Percentiles rank a stretch among this genome's conserved stretches.
These are phyloP conservation scores for Reutealis trisperma DNA, from an alignment of 345 rosid genomes.

Conservation along the genomic window DNA sequence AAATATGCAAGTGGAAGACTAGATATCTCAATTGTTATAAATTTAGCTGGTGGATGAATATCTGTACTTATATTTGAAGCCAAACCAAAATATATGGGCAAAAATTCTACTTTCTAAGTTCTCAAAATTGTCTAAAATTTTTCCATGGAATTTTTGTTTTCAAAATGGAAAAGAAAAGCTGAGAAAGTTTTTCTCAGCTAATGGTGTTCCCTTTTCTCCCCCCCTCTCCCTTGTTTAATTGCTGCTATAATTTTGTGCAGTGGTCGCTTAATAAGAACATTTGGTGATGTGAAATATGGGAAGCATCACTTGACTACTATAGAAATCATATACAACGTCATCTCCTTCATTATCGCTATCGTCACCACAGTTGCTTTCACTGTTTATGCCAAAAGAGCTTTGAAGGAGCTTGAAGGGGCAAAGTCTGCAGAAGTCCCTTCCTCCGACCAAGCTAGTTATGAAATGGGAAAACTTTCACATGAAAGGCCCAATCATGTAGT, in stretches of 20 bases:
- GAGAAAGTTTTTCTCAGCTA: not conserved
- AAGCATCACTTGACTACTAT: constrained; percentile 28
- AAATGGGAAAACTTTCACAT: constrained; percentile 27
- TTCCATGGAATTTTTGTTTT: too few species aligned
- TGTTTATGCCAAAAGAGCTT: constrained; percentile 34
- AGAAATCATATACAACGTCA: constrained; percentile 30
- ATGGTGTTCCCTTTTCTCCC: not conserved
- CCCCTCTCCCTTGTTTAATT: not conserved
- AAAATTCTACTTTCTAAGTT: not conserved
- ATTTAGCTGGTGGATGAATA: not conserved
- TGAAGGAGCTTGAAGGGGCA: constrained; percentile 24
- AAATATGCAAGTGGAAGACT: not conserved
- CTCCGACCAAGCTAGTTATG: constrained; percentile 3
- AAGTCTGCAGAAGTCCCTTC: constrained; percentile 10
- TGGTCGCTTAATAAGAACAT: constrained; percentile 35
- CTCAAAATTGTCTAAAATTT: not conserved
- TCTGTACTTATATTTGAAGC: not conserved
- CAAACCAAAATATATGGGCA: not conserved
- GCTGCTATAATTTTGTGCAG: constrained; percentile 44
- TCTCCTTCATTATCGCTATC: constrained; percentile 26
- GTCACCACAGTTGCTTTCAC: constrained; percentile 27
- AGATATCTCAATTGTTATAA: not conserved
- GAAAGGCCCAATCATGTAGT: constrained; percentile 13
- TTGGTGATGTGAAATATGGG: constrained; percentile 29
- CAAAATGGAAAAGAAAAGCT: too few species aligned